Conservation (phyloP, 2,329 filamentous ascomycete genomes). For the Xylariaceae sp. region DNA sequence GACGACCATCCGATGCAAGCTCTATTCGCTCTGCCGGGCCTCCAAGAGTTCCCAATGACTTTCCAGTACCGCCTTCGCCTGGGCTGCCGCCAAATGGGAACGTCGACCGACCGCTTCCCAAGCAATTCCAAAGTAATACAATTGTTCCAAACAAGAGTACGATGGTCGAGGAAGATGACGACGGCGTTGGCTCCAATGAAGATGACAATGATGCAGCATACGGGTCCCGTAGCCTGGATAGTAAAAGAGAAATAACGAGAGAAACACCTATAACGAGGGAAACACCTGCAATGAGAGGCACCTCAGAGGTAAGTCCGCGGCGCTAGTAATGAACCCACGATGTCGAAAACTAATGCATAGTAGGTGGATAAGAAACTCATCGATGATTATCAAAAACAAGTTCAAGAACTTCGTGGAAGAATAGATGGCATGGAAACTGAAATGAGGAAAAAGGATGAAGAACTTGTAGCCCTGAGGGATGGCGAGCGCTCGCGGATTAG, state of each 20-base stretch:
- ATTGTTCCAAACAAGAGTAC: slow-evolving; percentile 98
- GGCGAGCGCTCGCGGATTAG: slow-evolving; percentile 61
- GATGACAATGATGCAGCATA: slow-evolving; percentile 70
- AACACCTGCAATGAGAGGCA: slow-evolving; percentile 38
- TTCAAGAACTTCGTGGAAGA: slow-evolving; percentile 76
- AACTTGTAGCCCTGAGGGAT: slow-evolving; percentile 66
- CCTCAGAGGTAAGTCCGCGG: slow-evolving; percentile 48
- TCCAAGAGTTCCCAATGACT: slow-evolving; percentile 49
- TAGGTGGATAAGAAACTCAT: slow-evolving; percentile 74
- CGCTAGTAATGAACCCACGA: not conserved
- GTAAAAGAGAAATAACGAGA: slow-evolving; percentile 43
- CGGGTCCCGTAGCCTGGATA: slow-evolving; percentile 57
- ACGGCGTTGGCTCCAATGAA: slow-evolving; percentile 63
- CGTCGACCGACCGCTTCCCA: slow-evolving; percentile 79
- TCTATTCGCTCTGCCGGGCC: slow-evolving; percentile 58
- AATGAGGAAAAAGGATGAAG: slow-evolving; percentile 74
- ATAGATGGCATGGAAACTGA: slow-evolving; percentile 73
- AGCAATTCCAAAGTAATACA: slow-evolving; percentile 92
- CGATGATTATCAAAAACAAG: slow-evolving; percentile 80
- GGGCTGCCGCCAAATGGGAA: slow-evolving; percentile 65
- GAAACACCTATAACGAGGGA: no score
- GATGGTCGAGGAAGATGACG: slow-evolving; percentile 95
- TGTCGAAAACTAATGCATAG: slow-evolving; percentile 22
- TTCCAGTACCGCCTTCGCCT: slow-evolving; percentile 65
- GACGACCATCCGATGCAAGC: slow-evolving; percentile 67